These are phyloP conservation scores for Penicillium daleae DNA, from an alignment of 495 filamentous ascomycete species.

Conservation along the genomic window DNA sequence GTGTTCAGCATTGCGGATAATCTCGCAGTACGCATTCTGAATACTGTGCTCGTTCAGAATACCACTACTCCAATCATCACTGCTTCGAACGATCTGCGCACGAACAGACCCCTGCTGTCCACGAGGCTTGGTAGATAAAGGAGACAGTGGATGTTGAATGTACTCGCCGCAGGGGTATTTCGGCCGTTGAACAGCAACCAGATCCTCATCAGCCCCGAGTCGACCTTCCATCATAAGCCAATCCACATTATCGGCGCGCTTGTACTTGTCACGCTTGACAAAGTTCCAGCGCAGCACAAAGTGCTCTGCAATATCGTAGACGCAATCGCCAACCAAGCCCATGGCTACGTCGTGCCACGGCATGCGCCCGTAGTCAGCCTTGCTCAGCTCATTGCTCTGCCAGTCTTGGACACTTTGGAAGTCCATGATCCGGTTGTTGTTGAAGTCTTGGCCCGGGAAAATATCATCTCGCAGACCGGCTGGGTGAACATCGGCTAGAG, in stretches of 20 bases:
- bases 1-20: constrained; percentile 83
- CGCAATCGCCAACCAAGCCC: constrained; percentile 84
- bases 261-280: constrained; percentile 97
- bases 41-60: constrained; percentile 89
- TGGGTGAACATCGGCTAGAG: constrained; percentile 84
- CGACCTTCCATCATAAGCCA: constrained; percentile 85
- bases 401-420: constrained; percentile 89
- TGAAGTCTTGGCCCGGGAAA: constrained; percentile 96
- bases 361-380: constrained; percentile 92
- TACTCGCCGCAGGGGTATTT: constrained; percentile 87
- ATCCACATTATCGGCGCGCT: constrained; percentile 75
- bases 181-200: constrained; percentile 84
- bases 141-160: constrained; percentile 74
- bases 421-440: constrained; percentile 94
- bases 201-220: constrained; percentile 76
- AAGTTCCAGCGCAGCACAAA: constrained; percentile 97
- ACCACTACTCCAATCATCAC: constrained; percentile 93
- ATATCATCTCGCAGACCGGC: constrained; percentile 79
- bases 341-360: constrained; percentile 97
- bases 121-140: constrained; percentile 56
- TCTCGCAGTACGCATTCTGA: constrained; percentile 85
- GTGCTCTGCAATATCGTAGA: constrained; percentile 95
- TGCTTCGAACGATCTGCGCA: constrained; percentile 85
- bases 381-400: constrained; percentile 91
- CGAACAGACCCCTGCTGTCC: constrained; percentile 71